Evolutionary conservation across 306 rosid genomes (phyloP), one percentile per base, ranked within the genome.

Genomic region (Bauhinia variegata): DNA sequence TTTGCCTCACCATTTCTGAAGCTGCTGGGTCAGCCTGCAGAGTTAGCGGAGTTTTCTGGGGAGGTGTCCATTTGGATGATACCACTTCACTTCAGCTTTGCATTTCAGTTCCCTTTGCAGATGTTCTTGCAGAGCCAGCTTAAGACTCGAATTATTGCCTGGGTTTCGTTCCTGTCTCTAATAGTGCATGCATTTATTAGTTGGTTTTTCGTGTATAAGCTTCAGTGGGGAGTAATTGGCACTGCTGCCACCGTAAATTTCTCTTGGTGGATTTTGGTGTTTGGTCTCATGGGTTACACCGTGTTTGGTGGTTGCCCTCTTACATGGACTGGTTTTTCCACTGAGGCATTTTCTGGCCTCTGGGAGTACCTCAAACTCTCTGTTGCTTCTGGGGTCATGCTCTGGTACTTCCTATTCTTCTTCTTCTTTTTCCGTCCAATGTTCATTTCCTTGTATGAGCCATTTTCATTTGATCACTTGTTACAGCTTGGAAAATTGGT

Each of bases 401-500:
- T 92, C 6, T 92, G 96, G 96, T 87, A 57, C 39, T 30, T 39
- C 19, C n/a, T n/a, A 3, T 30, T 56, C 12, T 56, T 7, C 12
- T 54, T 37, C 6, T 38, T 28, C 0, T 13, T 1, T 11, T 16
- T 18, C 6, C n/a, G n/a, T n/a, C 16, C 6, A 0, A 36, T 8
- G 41, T 36, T 36, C 28, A n/a, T n/a, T 23, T 23, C 28, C 2
- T 23, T 2, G 1, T 23, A 23, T 23, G 1, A 23, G 28, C 28
- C 28, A 23, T 23, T 23, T 23, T 23, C 28, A 23, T 23, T 23
- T 23, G 28, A 23, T 23, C 2, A 1, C 28, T 23, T 23, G 6
- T 33, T 74, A 42, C 80, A 92, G 96, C 79, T 66, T 87, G 85
- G 96, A 92, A 83, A 92, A 75, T 55, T 92, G 98, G 96, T 92